phyloP scores from a whole-genome alignment of 129 eudicot species.

The Solidago caesia region DNA sequence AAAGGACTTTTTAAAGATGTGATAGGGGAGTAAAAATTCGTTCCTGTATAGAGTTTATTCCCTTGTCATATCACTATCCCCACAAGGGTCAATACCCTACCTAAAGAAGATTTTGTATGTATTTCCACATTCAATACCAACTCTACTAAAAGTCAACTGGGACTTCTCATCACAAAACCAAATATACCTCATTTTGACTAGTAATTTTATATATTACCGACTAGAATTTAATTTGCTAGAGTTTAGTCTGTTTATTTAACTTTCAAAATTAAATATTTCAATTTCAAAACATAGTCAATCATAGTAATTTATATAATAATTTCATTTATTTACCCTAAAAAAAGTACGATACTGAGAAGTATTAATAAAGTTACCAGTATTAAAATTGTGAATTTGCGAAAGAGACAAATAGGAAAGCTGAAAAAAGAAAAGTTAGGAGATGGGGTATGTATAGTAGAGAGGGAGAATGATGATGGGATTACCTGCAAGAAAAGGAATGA shows the following conservation, averaged over 20 bases:
- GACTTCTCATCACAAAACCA: not conserved
- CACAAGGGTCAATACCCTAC: conserved; percentile 31
- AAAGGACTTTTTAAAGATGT: conserved; percentile 13
- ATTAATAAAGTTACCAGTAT: too few relatives aligned
- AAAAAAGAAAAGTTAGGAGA: not conserved
- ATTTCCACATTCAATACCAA: conserved; percentile 25
- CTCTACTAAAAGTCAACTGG: conserved; percentile 25
- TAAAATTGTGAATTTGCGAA: too few relatives aligned
- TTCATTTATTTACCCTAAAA: too few relatives aligned
- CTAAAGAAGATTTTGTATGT: conserved; percentile 23
- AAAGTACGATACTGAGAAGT: too few relatives aligned
- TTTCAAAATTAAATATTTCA: too few relatives aligned
- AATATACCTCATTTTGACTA: not conserved
- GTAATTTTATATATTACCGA: too few relatives aligned
- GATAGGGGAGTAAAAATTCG: conserved; percentile 22
- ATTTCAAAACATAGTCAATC: too few relatives aligned
- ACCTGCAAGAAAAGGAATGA: conserved; percentile 24
- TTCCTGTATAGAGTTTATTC: conserved; percentile 32
- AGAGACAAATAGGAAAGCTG: not conserved
- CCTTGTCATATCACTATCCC: conserved; percentile 28
- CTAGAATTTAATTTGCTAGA: too few relatives aligned
- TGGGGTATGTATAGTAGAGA: conserved; percentile 11
- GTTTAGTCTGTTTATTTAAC: too few relatives aligned
- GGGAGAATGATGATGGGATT: conserved; percentile 28
- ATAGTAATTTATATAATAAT: too few relatives aligned